These are phyloP conservation scores for Mycena alexandri DNA, from an alignment of 768 basidiomycete species.

Conservation along the genomic window DNA sequence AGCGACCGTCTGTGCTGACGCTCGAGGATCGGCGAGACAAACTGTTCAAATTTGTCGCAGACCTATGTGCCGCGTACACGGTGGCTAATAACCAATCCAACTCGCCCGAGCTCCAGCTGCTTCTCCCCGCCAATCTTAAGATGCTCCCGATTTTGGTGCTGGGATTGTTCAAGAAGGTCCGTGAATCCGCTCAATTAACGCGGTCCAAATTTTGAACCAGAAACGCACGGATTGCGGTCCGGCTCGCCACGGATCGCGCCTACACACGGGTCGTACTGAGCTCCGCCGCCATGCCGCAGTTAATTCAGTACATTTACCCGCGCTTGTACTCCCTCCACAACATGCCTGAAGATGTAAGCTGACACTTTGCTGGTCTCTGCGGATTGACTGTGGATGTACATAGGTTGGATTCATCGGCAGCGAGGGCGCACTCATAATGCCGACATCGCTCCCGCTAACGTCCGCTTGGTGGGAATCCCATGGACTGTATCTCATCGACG, in stretches of 20 bases:
- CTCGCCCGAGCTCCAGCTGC: conserved; percentile 46
- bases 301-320: conserved; percentile 66
- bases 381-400: neutral
- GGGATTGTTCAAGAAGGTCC: conserved; percentile 63
- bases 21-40: conserved; percentile 71
- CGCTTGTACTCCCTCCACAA: conserved; percentile 66
- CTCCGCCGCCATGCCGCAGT: conserved; percentile 58
- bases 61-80: conserved; percentile 58
- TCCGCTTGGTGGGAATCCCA: conserved; percentile 63
- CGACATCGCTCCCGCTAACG: conserved; percentile 61
- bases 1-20: conserved; percentile 63
- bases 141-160: conserved; percentile 62
- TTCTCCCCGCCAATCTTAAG: conserved; percentile 61
- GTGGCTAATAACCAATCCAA: conserved; percentile 53
- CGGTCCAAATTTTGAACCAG: neutral
- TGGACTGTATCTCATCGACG: conserved; percentile 67
- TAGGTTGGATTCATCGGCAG: conserved; percentile 39
- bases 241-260: conserved; percentile 60
- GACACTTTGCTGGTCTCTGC: too few species aligned
- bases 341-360: conserved; percentile 52
- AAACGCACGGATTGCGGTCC: conserved; percentile 53
- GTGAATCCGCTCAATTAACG: neutral
- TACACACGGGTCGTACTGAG: conserved; percentile 63
- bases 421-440: conserved; percentile 58
- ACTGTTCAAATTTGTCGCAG: conserved; percentile 65